Base-by-base conservation (phyloP, 2,329 filamentous ascomycete genomes). In the Clonostachys rosea region DNA sequence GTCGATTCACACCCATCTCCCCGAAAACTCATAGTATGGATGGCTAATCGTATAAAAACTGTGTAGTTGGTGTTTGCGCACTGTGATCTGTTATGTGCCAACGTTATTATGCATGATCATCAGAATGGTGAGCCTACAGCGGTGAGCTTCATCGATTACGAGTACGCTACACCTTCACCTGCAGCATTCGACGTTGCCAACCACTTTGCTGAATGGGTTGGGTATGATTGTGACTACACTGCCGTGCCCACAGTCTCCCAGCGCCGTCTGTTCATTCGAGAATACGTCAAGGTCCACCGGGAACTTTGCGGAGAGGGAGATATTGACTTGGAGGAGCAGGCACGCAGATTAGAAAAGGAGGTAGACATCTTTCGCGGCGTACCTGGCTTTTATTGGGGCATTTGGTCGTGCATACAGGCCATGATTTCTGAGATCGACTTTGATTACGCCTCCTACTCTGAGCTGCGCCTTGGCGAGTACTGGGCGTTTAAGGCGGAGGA, bases 121-220 rank as follows among this genome's bases (percentile, higher is more conserved):
- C 50, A 54, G 17, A 55, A 54, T 24, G 57, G 64, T 13, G 60
- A 68, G 33, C 64, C 56, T 45, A 55, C 65, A 34, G 62, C 74
- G 20, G 73, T 78, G 43, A 75, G 81, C 61, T 97, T 99, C 69
- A 99, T 99, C 65, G 94, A 99, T 70, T 99, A 97, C 73, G 94
- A 99, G 67, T 99, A 99, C 67, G 91, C 91, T 13, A 94, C 90
- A 5, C 91, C 94, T 3, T 92, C 91, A 1, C 92, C 92, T 2
- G 91, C 91, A 5, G 91, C 92, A 3, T 99, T 99, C 68, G 94
- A 99, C 65, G 84, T 99, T 56, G 87, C 92, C 44, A 99, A 99
- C 70, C 94, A 99, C 74, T 96, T 99, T 63, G 91, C 94, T 43
- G 94, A 99, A 70, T 99, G 94, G 92, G 91, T 87, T 50, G 94